A percentile compares a stretch with the other conserved stretches of the same genome.
Conservation (phyloP, 176 grass and related monocot species). For the Oryza meridionalis region DNA sequence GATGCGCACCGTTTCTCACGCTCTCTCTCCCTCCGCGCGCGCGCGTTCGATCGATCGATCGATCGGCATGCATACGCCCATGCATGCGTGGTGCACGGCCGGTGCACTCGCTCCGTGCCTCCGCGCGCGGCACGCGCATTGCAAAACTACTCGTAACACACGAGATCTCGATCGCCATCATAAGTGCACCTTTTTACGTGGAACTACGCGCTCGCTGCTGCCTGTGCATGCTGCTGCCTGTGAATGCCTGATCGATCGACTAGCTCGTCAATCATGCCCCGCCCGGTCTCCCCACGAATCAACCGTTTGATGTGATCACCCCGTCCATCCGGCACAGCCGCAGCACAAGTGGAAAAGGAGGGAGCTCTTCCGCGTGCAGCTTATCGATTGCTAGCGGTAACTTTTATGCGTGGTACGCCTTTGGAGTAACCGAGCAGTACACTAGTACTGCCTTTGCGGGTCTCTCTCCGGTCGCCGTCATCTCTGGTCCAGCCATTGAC, state of each 20-base stretch:
- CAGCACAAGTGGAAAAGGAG: neutral
- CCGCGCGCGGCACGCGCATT: neutral
- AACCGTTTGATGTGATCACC: neutral
- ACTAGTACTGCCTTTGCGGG: neutral
- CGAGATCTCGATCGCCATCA: conserved; percentile 1
- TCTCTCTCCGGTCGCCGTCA: conserved; percentile 1
- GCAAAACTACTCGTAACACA: neutral
- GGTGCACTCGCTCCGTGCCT: neutral
- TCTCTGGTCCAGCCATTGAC: neutral
- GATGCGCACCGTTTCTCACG: neutral
- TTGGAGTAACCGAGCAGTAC: neutral
- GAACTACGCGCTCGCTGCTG: neutral
- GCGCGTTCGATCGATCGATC: neutral
- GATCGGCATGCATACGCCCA: neutral
- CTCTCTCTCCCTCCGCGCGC: neutral
- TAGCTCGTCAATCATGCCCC: conserved; percentile 19
- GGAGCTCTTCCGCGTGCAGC: neutral
- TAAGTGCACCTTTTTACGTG: conserved; percentile 6
- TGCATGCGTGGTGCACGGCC: neutral
- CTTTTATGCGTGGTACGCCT: neutral
- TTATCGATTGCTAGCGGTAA: neutral
- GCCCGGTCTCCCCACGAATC: neutral
- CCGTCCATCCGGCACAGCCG: neutral
- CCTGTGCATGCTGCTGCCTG: neutral
- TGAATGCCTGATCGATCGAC: neutral